Evolutionary conservation across 345 rosid species (phyloP).

Genomic region (Psidium guajava): DNA sequence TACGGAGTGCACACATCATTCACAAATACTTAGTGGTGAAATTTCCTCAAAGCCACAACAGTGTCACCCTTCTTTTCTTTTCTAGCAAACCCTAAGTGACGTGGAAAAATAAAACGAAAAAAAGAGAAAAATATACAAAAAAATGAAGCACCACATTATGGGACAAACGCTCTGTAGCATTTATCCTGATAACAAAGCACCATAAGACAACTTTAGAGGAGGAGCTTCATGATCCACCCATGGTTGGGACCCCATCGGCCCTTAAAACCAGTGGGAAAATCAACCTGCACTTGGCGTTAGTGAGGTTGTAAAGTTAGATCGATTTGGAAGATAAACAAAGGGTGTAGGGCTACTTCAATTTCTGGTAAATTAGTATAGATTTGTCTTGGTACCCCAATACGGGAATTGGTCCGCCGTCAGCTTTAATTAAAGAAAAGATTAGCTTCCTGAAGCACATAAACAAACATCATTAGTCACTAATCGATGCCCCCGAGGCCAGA

Average conservation of each 20-base stretch:
- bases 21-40: neutral
- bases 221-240: neutral
- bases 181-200: neutral
- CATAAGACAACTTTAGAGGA: neutral
- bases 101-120: neutral
- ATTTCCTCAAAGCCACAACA: neutral
- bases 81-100: neutral
- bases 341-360: neutral
- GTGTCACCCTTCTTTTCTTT: neutral
- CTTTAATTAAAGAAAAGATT: neutral
- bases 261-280: neutral
- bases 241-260: neutral
- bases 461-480: neutral
- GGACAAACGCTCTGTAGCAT: neutral
- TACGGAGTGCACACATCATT: neutral
- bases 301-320: neutral
- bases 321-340: neutral
- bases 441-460: neutral
- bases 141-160: neutral
- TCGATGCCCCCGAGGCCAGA: neutral
- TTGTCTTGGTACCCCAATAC: neutral
- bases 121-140: neutral
- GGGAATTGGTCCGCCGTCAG: constrained; percentile 2
- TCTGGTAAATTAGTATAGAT: neutral
- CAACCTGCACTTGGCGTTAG: neutral